A percentile compares a stretch with the other conserved stretches of the same genome.
Conservation (phyloP, 2,329 filamentous ascomycete genomes). For the Pseudofabraea citricarpa region DNA sequence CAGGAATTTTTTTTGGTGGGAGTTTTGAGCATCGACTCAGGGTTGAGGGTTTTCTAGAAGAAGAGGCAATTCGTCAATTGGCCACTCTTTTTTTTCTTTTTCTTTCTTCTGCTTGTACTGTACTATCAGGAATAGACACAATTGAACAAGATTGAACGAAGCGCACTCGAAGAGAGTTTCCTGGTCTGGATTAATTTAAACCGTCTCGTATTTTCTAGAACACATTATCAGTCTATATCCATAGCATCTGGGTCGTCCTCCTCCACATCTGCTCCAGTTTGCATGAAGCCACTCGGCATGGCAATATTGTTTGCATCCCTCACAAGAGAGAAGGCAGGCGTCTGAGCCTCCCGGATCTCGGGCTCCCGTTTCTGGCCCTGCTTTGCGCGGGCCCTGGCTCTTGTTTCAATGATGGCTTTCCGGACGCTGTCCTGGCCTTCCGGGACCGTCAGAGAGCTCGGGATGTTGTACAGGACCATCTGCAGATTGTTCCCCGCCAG, state of each 20-base stretch:
- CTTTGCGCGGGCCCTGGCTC: constrained; percentile 60
- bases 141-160: constrained; percentile 11
- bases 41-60: neutral
- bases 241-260: constrained; percentile 57
- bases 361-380: constrained; percentile 39
- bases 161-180: constrained; percentile 7
- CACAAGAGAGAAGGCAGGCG: neutral
- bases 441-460: constrained; percentile 69
- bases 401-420: constrained; percentile 77
- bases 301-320: constrained; percentile 7
- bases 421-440: constrained; percentile 72
- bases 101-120: constrained; percentile 7
- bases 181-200: constrained; percentile 8
- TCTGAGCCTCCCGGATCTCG: constrained; percentile 11
- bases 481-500: constrained; percentile 53
- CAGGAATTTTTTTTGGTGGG: neutral
- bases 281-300: neutral
- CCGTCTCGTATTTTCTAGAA: no score
- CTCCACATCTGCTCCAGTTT: constrained; percentile 7
- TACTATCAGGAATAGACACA: constrained; percentile 32
- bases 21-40: neutral
- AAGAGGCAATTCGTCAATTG: no score
- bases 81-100: no score
- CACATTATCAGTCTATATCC: constrained; percentile 47
- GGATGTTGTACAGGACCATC: constrained; percentile 81